phyloP scores from a whole-genome alignment of 768 basidiomycete genomes.

The Rhizopogon sp. region DNA sequence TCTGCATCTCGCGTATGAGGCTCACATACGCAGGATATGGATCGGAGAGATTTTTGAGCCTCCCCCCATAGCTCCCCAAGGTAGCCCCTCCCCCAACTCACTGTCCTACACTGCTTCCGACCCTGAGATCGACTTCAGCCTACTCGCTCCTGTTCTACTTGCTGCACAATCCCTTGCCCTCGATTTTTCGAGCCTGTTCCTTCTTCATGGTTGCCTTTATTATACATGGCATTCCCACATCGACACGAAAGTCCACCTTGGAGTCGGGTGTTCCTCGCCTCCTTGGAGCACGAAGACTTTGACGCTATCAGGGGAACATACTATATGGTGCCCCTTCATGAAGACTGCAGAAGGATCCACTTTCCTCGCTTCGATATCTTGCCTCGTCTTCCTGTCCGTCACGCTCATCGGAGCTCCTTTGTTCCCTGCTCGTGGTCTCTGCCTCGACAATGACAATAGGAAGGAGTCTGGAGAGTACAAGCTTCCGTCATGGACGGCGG shows the following conservation, averaged over 20 bases:
- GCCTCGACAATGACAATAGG: too few species aligned
- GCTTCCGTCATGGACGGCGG: constrained; percentile 11
- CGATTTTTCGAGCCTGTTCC: constrained; percentile 23
- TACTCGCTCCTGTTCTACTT: constrained; percentile 7
- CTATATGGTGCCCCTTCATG: constrained; percentile 27
- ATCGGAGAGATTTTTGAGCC: constrained; percentile 25
- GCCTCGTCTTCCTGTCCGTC: constrained; percentile 24
- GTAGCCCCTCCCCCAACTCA: constrained; percentile 12
- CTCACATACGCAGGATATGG: constrained; percentile 31
- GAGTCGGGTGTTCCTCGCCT: constrained; percentile 18
- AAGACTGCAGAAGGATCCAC: constrained; percentile 23
- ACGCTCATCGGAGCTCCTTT: not conserved
- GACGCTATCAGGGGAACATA: constrained; percentile 26
- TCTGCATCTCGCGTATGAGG: constrained; percentile 27
- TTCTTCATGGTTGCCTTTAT: constrained; percentile 30
- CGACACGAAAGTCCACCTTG: too few species aligned
- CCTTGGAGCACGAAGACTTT: constrained; percentile 14
- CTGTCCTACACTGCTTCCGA: not conserved
- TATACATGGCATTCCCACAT: not conserved
- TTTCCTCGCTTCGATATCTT: constrained; percentile 33
- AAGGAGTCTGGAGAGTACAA: not conserved
- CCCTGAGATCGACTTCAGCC: constrained; percentile 16
- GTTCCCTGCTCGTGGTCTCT: not conserved
- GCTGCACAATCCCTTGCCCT: constrained; percentile 23
- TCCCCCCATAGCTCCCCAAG: constrained; percentile 1